These are phyloP conservation scores for Vanderwaltozyma yarrowii DNA, from an alignment of 805 yeast species.

Conservation along the genomic window DNA sequence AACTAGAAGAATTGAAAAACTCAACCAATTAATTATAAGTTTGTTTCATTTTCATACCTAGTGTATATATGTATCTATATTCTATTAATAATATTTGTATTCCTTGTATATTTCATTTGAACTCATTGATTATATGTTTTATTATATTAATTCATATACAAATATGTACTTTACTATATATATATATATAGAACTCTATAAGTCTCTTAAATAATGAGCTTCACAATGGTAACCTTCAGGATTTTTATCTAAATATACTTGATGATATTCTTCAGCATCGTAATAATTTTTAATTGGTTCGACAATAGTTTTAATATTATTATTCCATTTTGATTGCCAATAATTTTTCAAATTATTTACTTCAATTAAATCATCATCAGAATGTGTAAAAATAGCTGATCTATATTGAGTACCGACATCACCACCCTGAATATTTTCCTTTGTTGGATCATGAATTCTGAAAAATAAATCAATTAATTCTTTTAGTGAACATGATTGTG, in stretches of 20 bases:
- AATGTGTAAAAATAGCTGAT: slow-evolving; percentile 63
- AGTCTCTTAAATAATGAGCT: slow-evolving; percentile 64
- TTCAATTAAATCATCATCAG: slow-evolving; percentile 34
- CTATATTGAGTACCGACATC: slow-evolving; percentile 88
- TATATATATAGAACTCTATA: background rate
- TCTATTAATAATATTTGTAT: too few relatives aligned
- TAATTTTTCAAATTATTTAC: slow-evolving; percentile 40
- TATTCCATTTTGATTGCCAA: slow-evolving; percentile 61
- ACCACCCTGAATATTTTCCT: slow-evolving; percentile 72
- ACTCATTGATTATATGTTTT: too few relatives aligned
- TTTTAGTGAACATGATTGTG: slow-evolving; percentile 43
- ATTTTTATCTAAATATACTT: slow-evolving; percentile 64
- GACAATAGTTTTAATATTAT: slow-evolving; percentile 58
- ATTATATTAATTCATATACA: background rate
- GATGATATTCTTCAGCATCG: slow-evolving; percentile 97
- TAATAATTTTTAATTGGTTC: slow-evolving; percentile 61
- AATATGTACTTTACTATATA: background rate
- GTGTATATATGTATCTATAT: background rate
- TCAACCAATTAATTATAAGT: background rate
- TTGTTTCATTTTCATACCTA: background rate
- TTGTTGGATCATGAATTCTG: slow-evolving; percentile 91
- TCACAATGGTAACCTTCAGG: slow-evolving; percentile 89
- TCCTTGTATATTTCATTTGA: too few relatives aligned
- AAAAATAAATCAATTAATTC: slow-evolving; percentile 77
- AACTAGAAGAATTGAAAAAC: slow-evolving; percentile 1